A percentile compares a stretch with the other conserved stretches of the same genome.
phyloP scores from a whole-genome alignment of 495 filamentous ascomycete genomes.

The Penicillium bovifimosum region DNA sequence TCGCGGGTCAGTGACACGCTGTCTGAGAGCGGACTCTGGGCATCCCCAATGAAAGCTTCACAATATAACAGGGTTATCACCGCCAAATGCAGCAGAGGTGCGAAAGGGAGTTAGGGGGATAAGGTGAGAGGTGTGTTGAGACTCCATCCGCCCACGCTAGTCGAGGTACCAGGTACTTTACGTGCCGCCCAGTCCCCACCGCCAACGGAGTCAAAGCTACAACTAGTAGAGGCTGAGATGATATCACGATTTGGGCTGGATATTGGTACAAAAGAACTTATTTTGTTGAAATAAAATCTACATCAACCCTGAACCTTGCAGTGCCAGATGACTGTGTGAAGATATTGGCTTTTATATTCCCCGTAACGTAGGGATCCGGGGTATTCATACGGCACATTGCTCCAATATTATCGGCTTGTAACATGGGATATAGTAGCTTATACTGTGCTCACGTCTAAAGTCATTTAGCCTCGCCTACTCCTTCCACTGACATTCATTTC shows the following conservation, averaged over 20 bases:
- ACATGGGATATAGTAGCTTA: too few relatives aligned
- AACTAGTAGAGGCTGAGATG: neutral
- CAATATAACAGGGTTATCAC: neutral
- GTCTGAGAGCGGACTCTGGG: constrained; percentile 3
- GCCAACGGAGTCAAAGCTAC: constrained; percentile 2
- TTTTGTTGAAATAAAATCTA: too few relatives aligned
- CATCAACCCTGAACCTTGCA: too few relatives aligned
- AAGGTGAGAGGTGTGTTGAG: neutral
- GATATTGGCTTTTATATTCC: too few relatives aligned
- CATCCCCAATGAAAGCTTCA: constrained; percentile 1
- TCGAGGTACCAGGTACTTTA: constrained; percentile 4
- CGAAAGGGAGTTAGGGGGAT: neutral
- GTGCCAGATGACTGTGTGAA: too few relatives aligned
- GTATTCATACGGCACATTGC: too few relatives aligned
- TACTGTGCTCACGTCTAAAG: too few relatives aligned
- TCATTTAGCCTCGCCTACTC: too few relatives aligned
- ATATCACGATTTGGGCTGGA: neutral
- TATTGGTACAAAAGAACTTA: too few relatives aligned
- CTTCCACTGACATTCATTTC: too few relatives aligned
- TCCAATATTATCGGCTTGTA: too few relatives aligned
- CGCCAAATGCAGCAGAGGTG: neutral
- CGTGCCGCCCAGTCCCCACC: constrained; percentile 1
- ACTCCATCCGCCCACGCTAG: constrained; percentile 3
- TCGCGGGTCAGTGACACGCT: constrained; percentile 15
- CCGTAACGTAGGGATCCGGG: too few relatives aligned